Conservation (phyloP, 2,329 filamentous ascomycete genomes). For the Monilinia laxa region DNA sequence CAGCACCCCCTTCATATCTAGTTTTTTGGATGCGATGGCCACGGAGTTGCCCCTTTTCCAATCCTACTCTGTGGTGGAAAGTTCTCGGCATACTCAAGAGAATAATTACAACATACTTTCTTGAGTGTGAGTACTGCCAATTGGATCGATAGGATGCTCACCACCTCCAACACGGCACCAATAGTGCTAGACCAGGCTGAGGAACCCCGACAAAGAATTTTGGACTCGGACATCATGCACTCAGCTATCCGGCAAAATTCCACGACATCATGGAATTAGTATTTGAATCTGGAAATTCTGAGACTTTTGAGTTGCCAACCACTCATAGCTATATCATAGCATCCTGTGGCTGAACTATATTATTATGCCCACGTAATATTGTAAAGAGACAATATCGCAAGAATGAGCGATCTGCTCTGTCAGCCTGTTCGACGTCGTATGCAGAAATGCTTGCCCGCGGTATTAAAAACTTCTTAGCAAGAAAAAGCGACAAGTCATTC, state of each 20-base stretch:
- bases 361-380: conserved; percentile 24
- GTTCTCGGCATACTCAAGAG: conserved; percentile 17
- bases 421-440: conserved; percentile 35
- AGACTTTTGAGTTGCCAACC: conserved; percentile 22
- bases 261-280: conserved; percentile 25
- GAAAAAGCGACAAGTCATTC: conserved; percentile 24
- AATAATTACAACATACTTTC: conserved; percentile 17
- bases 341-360: conserved; percentile 29
- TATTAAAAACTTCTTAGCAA: conserved; percentile 20
- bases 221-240: conserved; percentile 28
- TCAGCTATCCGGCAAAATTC: conserved; percentile 34
- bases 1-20: conserved; percentile 7
- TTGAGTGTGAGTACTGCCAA: conserved; percentile 15
- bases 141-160: conserved; percentile 10
- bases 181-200: conserved; percentile 22
- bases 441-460: conserved; percentile 29
- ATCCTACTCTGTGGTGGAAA: conserved; percentile 10
- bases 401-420: conserved; percentile 24
- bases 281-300: conserved; percentile 22
- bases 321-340: conserved; percentile 27
- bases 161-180: conserved; percentile 7
- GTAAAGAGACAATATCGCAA: conserved; percentile 21
- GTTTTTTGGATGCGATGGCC: conserved; percentile 5
- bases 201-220: conserved; percentile 18
- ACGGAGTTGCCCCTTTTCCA: conserved; percentile 11